Conservation (phyloP, 2,329 filamentous ascomycete genomes). For the Aureobasidium sp. region DNA sequence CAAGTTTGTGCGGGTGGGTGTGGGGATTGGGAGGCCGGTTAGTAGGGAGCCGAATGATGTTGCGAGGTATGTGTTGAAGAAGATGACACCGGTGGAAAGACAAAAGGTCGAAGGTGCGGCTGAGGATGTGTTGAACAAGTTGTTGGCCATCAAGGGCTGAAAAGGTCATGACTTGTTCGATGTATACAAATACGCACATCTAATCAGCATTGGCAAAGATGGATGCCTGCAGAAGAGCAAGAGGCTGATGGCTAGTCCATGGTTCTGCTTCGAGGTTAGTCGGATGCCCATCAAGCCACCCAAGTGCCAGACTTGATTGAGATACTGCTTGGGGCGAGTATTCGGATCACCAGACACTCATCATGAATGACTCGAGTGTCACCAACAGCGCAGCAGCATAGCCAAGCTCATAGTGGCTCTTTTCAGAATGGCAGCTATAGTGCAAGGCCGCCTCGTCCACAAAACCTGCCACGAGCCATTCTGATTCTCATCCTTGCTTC, state of each 20-base stretch:
- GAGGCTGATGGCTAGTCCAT: not conserved
- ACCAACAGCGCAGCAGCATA: not conserved
- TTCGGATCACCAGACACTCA: not conserved
- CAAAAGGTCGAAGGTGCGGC: conserved; percentile 25
- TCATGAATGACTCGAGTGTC: not conserved
- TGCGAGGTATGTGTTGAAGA: conserved; percentile 67
- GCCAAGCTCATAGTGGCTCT: not conserved
- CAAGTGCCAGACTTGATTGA: not conserved
- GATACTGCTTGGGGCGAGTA: not conserved
- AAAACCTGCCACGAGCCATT: not conserved
- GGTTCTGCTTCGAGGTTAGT: not conserved
- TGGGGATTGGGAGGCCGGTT: conserved; percentile 81
- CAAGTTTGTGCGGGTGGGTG: conserved; percentile 62
- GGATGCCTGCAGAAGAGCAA: not conserved
- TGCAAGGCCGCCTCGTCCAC: not conserved
- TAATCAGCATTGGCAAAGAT: not conserved
- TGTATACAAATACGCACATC: not conserved
- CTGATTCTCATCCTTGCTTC: not conserved
- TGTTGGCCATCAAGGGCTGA: conserved; percentile 24
- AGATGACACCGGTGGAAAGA: conserved; percentile 52
- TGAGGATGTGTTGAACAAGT: conserved; percentile 34
- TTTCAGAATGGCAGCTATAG: not conserved
- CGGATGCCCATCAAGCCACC: too few species aligned
- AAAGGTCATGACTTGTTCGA: not conserved
- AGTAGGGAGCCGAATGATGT: conserved; percentile 62